A percentile compares a stretch with the other conserved stretches of the same genome.
These are phyloP conservation scores for Spencermartinsiella ligniputridi DNA, from an alignment of 1,139 yeast species.

Conservation along the genomic window DNA sequence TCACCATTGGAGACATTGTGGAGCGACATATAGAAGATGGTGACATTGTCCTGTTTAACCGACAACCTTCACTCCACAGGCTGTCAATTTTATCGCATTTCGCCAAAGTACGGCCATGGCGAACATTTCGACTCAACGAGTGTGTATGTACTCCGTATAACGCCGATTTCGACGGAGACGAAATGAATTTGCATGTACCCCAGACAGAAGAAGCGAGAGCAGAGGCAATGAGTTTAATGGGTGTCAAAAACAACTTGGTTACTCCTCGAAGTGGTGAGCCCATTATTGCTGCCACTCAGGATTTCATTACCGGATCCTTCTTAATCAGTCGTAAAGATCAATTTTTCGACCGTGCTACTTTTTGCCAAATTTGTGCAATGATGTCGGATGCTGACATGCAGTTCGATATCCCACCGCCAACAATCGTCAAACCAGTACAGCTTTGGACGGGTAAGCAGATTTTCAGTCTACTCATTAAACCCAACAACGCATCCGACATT, in stretches of 20 bases:
- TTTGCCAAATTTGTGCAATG: constrained; percentile 82
- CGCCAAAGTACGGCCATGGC: constrained; percentile 96
- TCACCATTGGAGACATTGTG: constrained; percentile 88
- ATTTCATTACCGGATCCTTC: constrained; percentile 95
- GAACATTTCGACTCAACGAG: constrained; percentile 94
- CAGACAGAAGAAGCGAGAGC: constrained; percentile 99
- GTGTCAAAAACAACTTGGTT: constrained; percentile 87
- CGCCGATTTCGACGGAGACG: constrained; percentile 99
- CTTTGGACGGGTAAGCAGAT: constrained; percentile 98
- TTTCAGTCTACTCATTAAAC: constrained; percentile 79
- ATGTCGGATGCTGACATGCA: constrained; percentile 91
- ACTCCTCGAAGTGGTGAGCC: constrained; percentile 99
- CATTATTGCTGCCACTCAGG: constrained; percentile 98
- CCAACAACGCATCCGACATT: constrained; percentile 71
- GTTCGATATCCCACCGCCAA: constrained; percentile 93
- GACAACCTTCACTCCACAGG: constrained; percentile 97
- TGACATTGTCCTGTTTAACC: constrained; percentile 89
- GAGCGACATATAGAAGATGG: constrained; percentile 98
- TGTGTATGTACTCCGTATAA: constrained; percentile 99
- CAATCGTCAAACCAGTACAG: constrained; percentile 81
- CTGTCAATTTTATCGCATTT: constrained; percentile 91
- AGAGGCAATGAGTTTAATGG: constrained; percentile 96
- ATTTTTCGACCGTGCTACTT: constrained; percentile 81
- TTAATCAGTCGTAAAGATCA: constrained; percentile 90
- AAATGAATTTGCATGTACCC: constrained; percentile 98